phyloP scores from a whole-genome alignment of 371 early-diverging fungal species.

The Mucor circinelloides region DNA sequence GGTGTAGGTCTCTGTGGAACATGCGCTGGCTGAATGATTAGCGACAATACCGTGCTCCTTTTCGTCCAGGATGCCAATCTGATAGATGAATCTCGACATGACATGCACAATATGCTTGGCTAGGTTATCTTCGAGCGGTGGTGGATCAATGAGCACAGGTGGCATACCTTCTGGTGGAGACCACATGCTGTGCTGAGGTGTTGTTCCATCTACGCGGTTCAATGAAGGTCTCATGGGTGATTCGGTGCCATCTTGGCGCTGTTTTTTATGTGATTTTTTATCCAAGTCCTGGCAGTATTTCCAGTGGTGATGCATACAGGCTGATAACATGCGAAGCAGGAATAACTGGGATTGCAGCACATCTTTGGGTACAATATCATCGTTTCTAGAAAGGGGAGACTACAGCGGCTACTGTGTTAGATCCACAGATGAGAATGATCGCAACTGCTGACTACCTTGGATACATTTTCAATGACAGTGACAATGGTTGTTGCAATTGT shows the following conservation, averaged over 20 bases:
- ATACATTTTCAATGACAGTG: conserved; percentile 50
- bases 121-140: conserved; percentile 69
- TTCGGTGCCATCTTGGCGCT: not conserved
- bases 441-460: conserved; percentile 44
- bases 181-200: not conserved
- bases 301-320: conserved; percentile 73
- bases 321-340: conserved; percentile 64
- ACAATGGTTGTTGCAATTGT: conserved; percentile 49
- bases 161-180: conserved; percentile 12
- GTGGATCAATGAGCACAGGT: conserved; percentile 57
- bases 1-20: conserved; percentile 7
- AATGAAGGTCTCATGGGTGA: conserved; percentile 3
- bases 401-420: not conserved
- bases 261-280: not conserved
- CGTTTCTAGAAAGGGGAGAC: conserved; percentile 20
- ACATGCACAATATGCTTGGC: conserved; percentile 65
- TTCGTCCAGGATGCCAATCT: conserved; percentile 31
- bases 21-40: conserved; percentile 33
- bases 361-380: conserved; percentile 49
- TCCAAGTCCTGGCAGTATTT: conserved; percentile 17
- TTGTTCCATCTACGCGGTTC: not conserved
- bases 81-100: conserved; percentile 62
- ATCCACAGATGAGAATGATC: no score
- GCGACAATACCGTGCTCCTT: conserved; percentile 19
- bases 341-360: conserved; percentile 69